These are phyloP conservation scores for Curvularia sp. DNA, from an alignment of 2,329 filamentous ascomycete genomes.

Conservation along the genomic window DNA sequence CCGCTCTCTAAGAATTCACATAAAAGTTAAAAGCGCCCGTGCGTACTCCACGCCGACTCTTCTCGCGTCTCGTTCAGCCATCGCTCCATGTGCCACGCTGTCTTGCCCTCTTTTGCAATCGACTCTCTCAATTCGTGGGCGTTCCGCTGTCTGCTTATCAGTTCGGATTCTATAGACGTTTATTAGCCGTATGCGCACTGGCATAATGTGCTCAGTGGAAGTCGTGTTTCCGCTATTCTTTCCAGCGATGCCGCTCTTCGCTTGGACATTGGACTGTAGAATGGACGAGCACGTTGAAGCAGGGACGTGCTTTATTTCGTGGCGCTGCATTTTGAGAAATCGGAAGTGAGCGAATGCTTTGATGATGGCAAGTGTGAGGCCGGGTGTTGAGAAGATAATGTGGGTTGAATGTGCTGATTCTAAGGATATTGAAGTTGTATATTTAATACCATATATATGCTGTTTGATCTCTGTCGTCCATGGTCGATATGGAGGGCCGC, in stretches of 20 bases:
- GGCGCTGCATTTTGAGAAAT: background rate
- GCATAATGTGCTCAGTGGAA: background rate
- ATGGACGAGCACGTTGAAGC: background rate
- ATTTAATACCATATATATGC: background rate
- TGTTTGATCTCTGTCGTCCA: background rate
- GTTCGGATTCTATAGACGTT: background rate
- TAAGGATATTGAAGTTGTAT: background rate
- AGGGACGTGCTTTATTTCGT: background rate
- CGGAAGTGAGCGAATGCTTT: background rate
- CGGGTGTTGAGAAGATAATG: background rate
- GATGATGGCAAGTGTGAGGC: background rate
- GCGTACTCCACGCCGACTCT: background rate
- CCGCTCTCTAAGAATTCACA: background rate
- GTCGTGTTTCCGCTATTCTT: background rate
- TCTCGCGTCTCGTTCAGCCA: background rate
- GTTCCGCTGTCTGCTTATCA: background rate
- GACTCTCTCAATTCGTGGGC: background rate
- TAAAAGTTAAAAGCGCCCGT: background rate
- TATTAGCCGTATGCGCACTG: background rate
- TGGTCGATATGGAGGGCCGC: background rate
- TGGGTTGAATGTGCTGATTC: background rate
- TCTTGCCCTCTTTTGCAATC: background rate
- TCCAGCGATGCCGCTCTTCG: background rate
- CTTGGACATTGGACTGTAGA: background rate
- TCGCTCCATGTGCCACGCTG: background rate